Evolutionary conservation across 805 yeast species (phyloP).

Genomic region (Sugiyamaella americana): DNA sequence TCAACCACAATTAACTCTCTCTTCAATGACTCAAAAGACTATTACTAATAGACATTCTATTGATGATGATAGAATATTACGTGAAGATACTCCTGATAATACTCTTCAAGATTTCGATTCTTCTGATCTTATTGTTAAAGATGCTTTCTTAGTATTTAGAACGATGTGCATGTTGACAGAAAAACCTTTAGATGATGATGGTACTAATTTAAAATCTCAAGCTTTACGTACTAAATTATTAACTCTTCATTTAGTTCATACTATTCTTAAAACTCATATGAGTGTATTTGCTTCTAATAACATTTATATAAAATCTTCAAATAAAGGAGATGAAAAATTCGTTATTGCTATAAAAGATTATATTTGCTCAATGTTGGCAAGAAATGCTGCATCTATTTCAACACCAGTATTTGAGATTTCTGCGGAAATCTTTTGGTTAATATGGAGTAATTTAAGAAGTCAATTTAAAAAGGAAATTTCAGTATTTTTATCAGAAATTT

Average conservation of each 20-base stretch:
- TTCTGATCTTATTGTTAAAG: slow-evolving; percentile 70
- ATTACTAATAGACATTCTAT: slow-evolving; percentile 17
- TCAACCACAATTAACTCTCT: slow-evolving; percentile 5
- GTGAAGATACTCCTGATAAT: slow-evolving; percentile 32
- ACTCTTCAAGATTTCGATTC: slow-evolving; percentile 38
- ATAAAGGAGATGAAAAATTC: slow-evolving; percentile 43
- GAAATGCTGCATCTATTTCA: slow-evolving; percentile 87
- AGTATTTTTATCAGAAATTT: slow-evolving; percentile 85
- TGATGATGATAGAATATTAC: slow-evolving; percentile 25
- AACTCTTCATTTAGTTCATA: slow-evolving; percentile 81
- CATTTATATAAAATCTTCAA: slow-evolving; percentile 29
- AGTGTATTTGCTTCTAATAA: slow-evolving; percentile 57
- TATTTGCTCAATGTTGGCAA: slow-evolving; percentile 70
- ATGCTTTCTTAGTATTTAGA: slow-evolving; percentile 87
- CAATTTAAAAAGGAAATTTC: slow-evolving; percentile 92
- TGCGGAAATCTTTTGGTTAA: slow-evolving; percentile 87
- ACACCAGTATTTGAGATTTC: slow-evolving; percentile 91
- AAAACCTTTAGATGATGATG: slow-evolving; percentile 60
- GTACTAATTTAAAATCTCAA: slow-evolving; percentile 72
- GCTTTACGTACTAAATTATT: slow-evolving; percentile 86
- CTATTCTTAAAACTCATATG: slow-evolving; percentile 77
- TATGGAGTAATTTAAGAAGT: slow-evolving; percentile 73
- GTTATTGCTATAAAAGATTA: slow-evolving; percentile 80
- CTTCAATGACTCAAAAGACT: slow-evolving; percentile 3
- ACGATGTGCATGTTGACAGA: slow-evolving; percentile 92